phyloP scores from a whole-genome alignment of 2,329 filamentous ascomycete species.

The Pseudocercospora cruenta region DNA sequence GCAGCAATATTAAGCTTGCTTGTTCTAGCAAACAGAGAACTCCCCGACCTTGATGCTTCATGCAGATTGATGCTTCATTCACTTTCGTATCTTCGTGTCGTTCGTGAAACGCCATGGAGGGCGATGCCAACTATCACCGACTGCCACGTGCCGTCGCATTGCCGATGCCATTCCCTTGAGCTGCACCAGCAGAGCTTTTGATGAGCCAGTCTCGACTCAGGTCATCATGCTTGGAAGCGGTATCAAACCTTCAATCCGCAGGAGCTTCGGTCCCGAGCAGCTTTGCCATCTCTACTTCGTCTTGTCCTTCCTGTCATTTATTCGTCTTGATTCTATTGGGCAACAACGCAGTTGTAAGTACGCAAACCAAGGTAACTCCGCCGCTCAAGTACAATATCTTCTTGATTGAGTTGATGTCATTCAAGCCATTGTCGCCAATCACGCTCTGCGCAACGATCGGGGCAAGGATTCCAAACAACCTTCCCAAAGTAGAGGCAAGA shows the following conservation, averaged over 20 bases:
- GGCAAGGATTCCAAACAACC: slow-evolving; percentile 61
- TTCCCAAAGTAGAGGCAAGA: slow-evolving; percentile 62
- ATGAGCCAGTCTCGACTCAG: neutral
- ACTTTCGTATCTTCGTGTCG: neutral
- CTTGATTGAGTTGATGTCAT: slow-evolving; percentile 44
- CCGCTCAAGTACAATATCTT: slow-evolving; percentile 61
- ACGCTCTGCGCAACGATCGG: slow-evolving; percentile 58
- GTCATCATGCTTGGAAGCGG: neutral
- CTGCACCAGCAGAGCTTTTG: neutral
- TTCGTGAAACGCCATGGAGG: neutral
- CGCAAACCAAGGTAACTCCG: slow-evolving; percentile 58
- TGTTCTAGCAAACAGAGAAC: neutral
- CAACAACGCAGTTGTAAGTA: slow-evolving; percentile 54
- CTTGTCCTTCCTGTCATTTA: neutral
- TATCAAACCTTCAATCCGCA: neutral
- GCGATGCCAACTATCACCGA: neutral
- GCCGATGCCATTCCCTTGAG: neutral
- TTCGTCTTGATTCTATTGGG: slow-evolving; percentile 45
- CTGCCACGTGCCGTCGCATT: neutral
- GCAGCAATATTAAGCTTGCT: neutral
- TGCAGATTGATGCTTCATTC: neutral
- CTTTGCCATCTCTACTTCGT: neutral
- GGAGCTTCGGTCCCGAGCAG: neutral
- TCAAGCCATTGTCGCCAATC: slow-evolving; percentile 26
- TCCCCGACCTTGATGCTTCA: neutral